A percentile compares a stretch with the other conserved stretches of the same genome.
Evolutionary conservation across 352 stramenopile genomes (phyloP).

Genomic region (Lagenidium giganteum): DNA sequence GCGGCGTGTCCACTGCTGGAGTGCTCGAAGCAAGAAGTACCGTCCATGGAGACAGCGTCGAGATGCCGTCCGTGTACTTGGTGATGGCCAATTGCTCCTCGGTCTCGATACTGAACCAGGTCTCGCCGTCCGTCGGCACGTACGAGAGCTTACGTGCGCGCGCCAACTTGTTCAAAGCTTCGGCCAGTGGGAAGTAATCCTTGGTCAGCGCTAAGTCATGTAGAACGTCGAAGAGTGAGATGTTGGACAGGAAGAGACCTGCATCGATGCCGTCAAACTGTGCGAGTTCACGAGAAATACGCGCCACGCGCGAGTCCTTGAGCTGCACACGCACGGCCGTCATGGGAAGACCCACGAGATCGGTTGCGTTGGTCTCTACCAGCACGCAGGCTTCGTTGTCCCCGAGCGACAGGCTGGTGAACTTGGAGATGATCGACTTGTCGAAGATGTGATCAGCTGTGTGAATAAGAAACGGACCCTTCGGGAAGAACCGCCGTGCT

Average conservation of each 20-base stretch:
- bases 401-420: slow-evolving; percentile 35
- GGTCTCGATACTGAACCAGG: slow-evolving; percentile 68
- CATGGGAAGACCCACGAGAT: slow-evolving; percentile 33
- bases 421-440: slow-evolving; percentile 38
- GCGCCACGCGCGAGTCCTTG: slow-evolving; percentile 30
- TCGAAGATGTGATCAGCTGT: slow-evolving; percentile 10
- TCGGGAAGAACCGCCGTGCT: slow-evolving; percentile 5
- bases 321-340: slow-evolving; percentile 49
- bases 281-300: slow-evolving; percentile 37
- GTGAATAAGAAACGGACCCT: slow-evolving; percentile 9
- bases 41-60: slow-evolving; percentile 50
- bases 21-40: slow-evolving; percentile 50
- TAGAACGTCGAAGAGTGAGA: slow-evolving; percentile 44
- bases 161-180: slow-evolving; percentile 51
- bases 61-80: slow-evolving; percentile 46
- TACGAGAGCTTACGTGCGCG: slow-evolving; percentile 38
- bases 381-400: slow-evolving; percentile 46
- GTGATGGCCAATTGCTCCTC: slow-evolving; percentile 60
- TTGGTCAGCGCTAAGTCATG: slow-evolving; percentile 35
- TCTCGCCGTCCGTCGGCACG: slow-evolving; percentile 50
- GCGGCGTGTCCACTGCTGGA: slow-evolving; percentile 14
- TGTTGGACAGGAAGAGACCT: slow-evolving; percentile 47
- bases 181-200: slow-evolving; percentile 51
- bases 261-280: slow-evolving; percentile 49
- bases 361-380: slow-evolving; percentile 45